These are phyloP conservation scores for Collybia sordida DNA, from an alignment of 768 basidiomycete species.

Conservation along the genomic window DNA sequence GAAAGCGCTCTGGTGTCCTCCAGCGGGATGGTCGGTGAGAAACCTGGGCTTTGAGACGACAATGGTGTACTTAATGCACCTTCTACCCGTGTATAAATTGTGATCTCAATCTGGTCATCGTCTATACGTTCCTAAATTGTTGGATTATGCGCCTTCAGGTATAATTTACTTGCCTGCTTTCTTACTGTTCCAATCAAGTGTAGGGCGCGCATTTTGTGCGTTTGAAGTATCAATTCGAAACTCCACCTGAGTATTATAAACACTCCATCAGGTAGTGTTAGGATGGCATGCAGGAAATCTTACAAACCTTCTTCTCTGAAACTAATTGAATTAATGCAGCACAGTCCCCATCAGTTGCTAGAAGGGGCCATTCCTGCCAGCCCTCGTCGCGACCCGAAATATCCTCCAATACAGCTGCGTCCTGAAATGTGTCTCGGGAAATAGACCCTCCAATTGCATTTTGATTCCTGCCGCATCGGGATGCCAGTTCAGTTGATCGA, in stretches of 20 bases:
- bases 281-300: background rate
- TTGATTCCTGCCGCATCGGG: constrained; percentile 50
- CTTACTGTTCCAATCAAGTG: constrained; percentile 84
- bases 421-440: constrained; percentile 64
- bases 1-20: constrained; percentile 19
- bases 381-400: constrained; percentile 45
- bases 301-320: constrained; percentile 71
- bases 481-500: background rate
- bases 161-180: constrained; percentile 62
- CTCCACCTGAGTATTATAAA: constrained; percentile 50
- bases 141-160: background rate
- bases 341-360: constrained; percentile 79
- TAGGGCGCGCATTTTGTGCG: constrained; percentile 51
- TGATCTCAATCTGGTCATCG: constrained; percentile 82
- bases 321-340: constrained; percentile 76
- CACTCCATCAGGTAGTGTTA: background rate
- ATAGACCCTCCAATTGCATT: constrained; percentile 66
- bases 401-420: constrained; percentile 66
- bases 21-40: constrained; percentile 12
- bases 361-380: constrained; percentile 78
- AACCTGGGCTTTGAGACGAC: constrained; percentile 13
- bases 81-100: constrained; percentile 47
- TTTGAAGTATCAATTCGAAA: constrained; percentile 69
- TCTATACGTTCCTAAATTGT: constrained; percentile 40
- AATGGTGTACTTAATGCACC: constrained; percentile 12